Conservation (phyloP, 805 yeast genomes). For the Starmera quercuum region DNA sequence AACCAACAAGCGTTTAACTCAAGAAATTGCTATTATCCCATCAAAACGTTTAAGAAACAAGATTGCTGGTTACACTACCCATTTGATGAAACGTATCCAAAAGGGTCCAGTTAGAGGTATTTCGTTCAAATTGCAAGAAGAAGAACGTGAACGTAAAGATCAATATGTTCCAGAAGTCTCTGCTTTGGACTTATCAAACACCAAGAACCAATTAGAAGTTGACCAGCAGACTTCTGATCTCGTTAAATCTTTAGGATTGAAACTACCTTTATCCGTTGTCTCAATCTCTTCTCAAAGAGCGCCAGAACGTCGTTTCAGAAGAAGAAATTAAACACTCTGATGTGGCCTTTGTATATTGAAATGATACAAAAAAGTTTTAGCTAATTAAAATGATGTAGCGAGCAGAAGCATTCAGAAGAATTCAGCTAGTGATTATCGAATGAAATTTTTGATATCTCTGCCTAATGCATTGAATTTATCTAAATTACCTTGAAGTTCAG, state of each 20-base stretch:
- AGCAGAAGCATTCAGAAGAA: no score
- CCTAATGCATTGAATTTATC: constrained; percentile 33
- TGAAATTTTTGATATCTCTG: constrained; percentile 27
- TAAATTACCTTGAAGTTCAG: constrained; percentile 25
- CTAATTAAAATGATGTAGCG: neutral
- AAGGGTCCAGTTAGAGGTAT: constrained; percentile 99
- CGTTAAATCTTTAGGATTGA: constrained; percentile 90
- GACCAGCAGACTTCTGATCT: constrained; percentile 95
- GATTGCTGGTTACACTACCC: constrained; percentile 99
- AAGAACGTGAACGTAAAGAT: constrained; percentile 99
- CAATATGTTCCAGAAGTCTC: constrained; percentile 99
- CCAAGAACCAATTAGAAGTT: constrained; percentile 93
- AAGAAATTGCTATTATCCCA: constrained; percentile 97
- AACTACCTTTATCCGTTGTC: constrained; percentile 78
- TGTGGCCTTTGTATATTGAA: constrained; percentile 13
- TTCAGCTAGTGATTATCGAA: constrained; percentile 18
- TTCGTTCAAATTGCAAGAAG: constrained; percentile 99
- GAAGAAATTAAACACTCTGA: constrained; percentile 59
- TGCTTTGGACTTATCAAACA: constrained; percentile 96
- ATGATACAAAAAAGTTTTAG: constrained; percentile 1
- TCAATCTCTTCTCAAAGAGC: constrained; percentile 85
- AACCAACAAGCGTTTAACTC: constrained; percentile 99
- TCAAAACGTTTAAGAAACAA: constrained; percentile 99
- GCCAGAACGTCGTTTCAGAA: constrained; percentile 83
- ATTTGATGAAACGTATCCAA: constrained; percentile 99